phyloP scores from a whole-genome alignment of 768 basidiomycete species.

The Thelephora aurantiotincta region DNA sequence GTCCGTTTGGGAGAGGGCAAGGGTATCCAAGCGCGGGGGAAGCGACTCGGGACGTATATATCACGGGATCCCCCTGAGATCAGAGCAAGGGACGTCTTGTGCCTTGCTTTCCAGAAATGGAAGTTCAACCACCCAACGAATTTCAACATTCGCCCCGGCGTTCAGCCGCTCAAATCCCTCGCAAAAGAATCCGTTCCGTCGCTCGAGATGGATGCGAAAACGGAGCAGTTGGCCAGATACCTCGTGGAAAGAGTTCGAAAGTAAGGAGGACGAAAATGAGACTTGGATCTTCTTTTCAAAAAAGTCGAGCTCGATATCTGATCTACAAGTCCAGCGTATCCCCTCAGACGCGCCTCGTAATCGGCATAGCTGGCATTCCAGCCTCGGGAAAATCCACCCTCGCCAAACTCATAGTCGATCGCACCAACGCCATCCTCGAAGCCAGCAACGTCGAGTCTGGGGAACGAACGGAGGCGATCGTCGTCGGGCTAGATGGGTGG shows the following conservation, averaged over 20 bases:
- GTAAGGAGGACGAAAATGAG: slow-evolving; percentile 17
- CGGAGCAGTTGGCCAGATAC: not conserved
- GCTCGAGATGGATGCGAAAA: not conserved
- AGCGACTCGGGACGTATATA: no score
- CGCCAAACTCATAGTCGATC: slow-evolving; percentile 39
- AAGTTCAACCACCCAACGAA: no score
- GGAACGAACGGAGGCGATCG: slow-evolving; percentile 27
- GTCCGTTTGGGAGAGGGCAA: no score
- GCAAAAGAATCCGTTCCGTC: no score
- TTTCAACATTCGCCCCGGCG: no score
- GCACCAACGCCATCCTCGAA: slow-evolving; percentile 32
- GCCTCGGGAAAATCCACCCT: slow-evolving; percentile 83
- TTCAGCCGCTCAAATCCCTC: no score
- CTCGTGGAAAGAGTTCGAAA: slow-evolving; percentile 11
- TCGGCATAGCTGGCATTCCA: slow-evolving; percentile 68
- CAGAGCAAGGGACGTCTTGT: no score
- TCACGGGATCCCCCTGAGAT: no score
- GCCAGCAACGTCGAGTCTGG: not conserved
- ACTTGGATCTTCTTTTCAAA: not conserved
- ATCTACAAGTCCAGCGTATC: slow-evolving; percentile 10
- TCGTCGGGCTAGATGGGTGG: slow-evolving; percentile 87
- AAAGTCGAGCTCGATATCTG: not conserved
- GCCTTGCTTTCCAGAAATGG: no score
- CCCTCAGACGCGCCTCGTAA: slow-evolving; percentile 33
- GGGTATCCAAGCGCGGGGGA: no score